A percentile compares a stretch with the other conserved stretches of the same genome.
Evolutionary conservation across 1,139 yeast species (phyloP).

Genomic region (Candida gigantensis): DNA sequence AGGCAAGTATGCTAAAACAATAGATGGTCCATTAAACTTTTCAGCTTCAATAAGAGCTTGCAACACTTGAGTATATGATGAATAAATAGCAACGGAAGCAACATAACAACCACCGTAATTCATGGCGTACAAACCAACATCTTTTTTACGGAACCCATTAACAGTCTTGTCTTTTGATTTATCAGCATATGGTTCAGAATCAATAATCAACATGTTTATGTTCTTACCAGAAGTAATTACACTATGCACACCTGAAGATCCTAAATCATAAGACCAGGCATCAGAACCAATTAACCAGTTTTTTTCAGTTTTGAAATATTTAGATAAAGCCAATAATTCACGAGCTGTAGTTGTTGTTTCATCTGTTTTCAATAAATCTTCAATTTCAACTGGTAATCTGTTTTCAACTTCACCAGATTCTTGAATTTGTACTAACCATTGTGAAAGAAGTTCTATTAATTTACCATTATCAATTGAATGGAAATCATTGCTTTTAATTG

Average conservation of each 20-base stretch:
- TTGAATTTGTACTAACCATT: conserved; percentile 60
- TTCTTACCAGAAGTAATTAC: conserved; percentile 75
- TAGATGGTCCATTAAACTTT: conserved; percentile 84
- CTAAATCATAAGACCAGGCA: conserved; percentile 93
- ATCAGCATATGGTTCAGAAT: conserved; percentile 78
- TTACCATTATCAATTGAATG: conserved; percentile 45
- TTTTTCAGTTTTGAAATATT: conserved; percentile 48
- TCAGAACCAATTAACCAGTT: conserved; percentile 94
- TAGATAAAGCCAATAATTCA: conserved; percentile 46
- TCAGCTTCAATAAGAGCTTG: conserved; percentile 91
- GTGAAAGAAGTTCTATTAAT: conserved; percentile 60
- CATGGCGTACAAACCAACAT: conserved; percentile 94
- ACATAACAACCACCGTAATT: conserved; percentile 88
- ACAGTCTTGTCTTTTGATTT: conserved; percentile 23
- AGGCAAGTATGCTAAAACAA: conserved; percentile 89
- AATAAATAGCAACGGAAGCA: conserved; percentile 91
- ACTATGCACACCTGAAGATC: conserved; percentile 89
- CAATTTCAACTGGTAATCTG: conserved; percentile 34
- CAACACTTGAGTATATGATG: conserved; percentile 89
- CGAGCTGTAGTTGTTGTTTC: conserved; percentile 38
- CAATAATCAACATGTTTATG: conserved; percentile 82
- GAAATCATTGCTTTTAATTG: conserved; percentile 53
- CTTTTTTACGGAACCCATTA: conserved; percentile 71
- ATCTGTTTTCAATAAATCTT: conserved; percentile 45
- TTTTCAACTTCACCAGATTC: conserved; percentile 30